Evolutionary conservation across 352 stramenopile species (phyloP).

Genomic region (Globisporangium orthogonon): DNA sequence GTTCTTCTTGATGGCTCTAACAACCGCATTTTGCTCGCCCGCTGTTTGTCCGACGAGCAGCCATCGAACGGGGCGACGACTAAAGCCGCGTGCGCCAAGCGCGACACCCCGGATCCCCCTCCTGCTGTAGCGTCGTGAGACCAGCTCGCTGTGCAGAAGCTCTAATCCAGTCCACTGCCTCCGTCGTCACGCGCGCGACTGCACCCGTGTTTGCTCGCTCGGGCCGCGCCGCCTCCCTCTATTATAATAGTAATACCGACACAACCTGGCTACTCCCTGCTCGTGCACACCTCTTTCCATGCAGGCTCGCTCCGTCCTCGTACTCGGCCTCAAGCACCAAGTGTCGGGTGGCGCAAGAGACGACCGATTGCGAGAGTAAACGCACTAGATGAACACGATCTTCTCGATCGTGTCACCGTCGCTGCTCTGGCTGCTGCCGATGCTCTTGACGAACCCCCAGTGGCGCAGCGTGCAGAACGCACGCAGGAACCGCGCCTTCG

Average conservation of each 20-base stretch:
- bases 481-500: constrained; percentile 64
- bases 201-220: constrained; percentile 12
- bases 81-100: constrained; percentile 13
- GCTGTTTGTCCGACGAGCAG: constrained; percentile 19
- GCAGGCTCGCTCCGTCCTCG: neutral
- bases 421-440: constrained; percentile 31
- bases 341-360: neutral
- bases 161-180: neutral
- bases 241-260: constrained; percentile 28
- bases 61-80: constrained; percentile 78
- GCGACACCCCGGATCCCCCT: neutral
- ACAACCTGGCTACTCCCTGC: neutral
- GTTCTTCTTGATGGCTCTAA: neutral
- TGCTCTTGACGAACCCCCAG: constrained; percentile 59
- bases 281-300: neutral
- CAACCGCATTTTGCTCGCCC: constrained; percentile 1
- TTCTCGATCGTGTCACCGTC: constrained; percentile 70
- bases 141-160: neutral
- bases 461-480: constrained; percentile 61
- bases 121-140: neutral
- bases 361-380: too few species aligned
- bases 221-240: constrained; percentile 3
- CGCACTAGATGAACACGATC: constrained; percentile 65
- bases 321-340: neutral
- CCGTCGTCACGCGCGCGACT: neutral